Percentiles rank a stretch among this genome's conserved stretches.
Conservation (phyloP, 768 basidiomycete species). For the Pleurotus platypus region DNA sequence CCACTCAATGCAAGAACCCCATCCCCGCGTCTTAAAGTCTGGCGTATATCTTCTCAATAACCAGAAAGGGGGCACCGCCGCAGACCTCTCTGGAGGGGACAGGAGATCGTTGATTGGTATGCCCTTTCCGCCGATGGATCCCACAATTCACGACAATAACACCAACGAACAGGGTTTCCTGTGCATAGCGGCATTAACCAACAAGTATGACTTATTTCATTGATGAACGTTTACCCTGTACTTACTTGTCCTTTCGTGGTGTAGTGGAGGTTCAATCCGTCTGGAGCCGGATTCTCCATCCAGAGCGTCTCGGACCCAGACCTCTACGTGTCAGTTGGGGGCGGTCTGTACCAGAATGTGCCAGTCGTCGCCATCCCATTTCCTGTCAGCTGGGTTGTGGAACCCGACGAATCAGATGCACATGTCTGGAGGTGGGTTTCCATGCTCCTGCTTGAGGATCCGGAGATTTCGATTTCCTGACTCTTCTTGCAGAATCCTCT, state of each 20-base stretch:
- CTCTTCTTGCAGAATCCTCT: not conserved
- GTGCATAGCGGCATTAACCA: not conserved
- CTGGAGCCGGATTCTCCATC: not conserved
- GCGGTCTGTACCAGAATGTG: not conserved
- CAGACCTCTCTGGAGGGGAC: conserved; percentile 1
- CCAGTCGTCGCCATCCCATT: not conserved
- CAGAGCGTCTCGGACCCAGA: not conserved
- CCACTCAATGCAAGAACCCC: not conserved
- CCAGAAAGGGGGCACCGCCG: not conserved
- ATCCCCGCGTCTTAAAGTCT: not conserved
- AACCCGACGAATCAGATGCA: not conserved
- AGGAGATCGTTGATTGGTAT: not conserved
- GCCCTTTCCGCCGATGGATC: too few relatives aligned
- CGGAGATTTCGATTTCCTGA: not conserved
- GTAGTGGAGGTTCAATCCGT: not conserved
- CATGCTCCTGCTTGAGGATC: too few relatives aligned
- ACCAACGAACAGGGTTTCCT: not conserved
- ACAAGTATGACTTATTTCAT: not conserved
- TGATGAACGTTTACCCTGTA: not conserved
- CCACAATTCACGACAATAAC: too few relatives aligned
- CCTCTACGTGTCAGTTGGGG: not conserved
- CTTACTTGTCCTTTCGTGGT: not conserved
- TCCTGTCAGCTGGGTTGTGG: not conserved
- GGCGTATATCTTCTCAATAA: not conserved
- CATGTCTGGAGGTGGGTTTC: conserved; percentile 1